phyloP scores from a whole-genome alignment of 768 basidiomycete genomes.

The Hemileccinum impolitum region DNA sequence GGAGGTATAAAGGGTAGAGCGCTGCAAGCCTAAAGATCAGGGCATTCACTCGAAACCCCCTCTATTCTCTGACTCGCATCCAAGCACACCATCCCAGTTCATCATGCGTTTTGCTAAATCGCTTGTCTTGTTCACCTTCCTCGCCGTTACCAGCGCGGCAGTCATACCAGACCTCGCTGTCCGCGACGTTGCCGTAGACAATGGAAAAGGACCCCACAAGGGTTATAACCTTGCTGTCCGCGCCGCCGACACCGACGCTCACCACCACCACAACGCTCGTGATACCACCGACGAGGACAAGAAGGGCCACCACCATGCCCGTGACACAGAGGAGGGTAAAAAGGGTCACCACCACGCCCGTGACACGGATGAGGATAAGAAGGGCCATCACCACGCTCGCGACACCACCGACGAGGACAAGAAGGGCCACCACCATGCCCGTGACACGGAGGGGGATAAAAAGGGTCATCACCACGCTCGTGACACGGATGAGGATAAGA shows the following conservation, averaged over 20 bases:
- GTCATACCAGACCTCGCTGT: neutral
- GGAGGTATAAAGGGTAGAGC: neutral
- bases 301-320: neutral
- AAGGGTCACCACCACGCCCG: neutral
- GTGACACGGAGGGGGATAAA: neutral
- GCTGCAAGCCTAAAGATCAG: neutral
- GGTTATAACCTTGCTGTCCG: neutral
- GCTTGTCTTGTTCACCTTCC: slow-evolving; percentile 3
- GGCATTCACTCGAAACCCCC: neutral
- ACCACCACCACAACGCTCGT: neutral
- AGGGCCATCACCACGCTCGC: neutral
- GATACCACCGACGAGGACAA: neutral
- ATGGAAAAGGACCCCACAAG: neutral
- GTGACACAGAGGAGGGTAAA: neutral
- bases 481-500: neutral
- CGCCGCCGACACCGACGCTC: neutral
- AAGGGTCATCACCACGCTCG: neutral
- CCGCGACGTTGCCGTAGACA: neutral
- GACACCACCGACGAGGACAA: neutral
- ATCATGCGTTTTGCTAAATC: slow-evolving; percentile 7
- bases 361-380: neutral
- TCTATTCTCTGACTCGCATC: neutral
- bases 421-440: neutral
- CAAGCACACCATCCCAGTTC: neutral
- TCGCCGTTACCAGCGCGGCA: slow-evolving; percentile 1